phyloP scores from a whole-genome alignment of 1,284 basidiomycete species.

The Fistulinella staudtii region DNA sequence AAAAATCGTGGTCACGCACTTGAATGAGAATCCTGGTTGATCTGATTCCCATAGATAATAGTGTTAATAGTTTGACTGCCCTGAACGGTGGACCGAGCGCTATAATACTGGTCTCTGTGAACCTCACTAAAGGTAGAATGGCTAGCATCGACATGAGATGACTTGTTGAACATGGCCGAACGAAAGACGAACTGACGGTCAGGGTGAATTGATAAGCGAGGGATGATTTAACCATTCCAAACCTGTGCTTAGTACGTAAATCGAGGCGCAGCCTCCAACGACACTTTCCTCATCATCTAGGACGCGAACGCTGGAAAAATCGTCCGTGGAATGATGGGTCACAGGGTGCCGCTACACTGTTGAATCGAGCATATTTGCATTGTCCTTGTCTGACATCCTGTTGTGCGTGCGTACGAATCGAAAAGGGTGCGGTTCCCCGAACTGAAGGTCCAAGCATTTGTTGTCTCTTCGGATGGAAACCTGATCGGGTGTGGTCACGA shows the following conservation, averaged over 20 bases:
- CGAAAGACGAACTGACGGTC: no score
- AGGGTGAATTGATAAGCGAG: no score
- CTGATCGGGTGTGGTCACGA: constrained; percentile 15
- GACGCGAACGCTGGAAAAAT: no score
- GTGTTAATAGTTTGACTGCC: constrained; percentile 13
- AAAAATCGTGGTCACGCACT: not conserved
- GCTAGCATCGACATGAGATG: constrained; percentile 13
- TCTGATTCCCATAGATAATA: constrained; percentile 16
- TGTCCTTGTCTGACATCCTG: constrained; percentile 9
- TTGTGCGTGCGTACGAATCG: constrained; percentile 12
- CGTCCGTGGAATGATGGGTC: no score
- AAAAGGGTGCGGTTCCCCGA: constrained; percentile 6
- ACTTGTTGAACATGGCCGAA: constrained; percentile 22
- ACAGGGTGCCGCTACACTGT: no score
- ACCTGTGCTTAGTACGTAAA: no score
- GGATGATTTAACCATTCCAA: no score
- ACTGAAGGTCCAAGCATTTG: constrained; percentile 9
- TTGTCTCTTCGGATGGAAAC: constrained; percentile 3
- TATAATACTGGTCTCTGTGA: constrained; percentile 13
- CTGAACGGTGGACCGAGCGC: constrained; percentile 1
- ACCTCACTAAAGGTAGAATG: constrained; percentile 22
- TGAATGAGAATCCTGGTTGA: constrained; percentile 8
- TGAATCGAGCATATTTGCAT: constrained; percentile 11
- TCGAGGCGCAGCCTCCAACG: no score
- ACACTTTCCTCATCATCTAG: no score